A percentile compares a stretch with the other conserved stretches of the same genome.
Conservation (phyloP, 768 basidiomycete genomes). For the Leccinum broughii region DNA sequence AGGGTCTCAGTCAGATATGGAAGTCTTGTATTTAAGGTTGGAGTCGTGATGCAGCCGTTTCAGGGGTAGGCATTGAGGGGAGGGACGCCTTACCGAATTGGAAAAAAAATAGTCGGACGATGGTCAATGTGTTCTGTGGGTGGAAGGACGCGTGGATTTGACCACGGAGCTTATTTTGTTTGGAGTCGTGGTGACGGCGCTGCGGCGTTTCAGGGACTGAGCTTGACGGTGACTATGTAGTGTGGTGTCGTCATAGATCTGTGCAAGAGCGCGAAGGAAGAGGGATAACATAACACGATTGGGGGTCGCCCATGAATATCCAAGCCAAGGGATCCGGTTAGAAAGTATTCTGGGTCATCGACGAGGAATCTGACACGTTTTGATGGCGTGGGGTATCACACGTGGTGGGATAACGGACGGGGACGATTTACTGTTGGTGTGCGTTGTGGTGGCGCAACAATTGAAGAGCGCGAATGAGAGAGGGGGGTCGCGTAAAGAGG, state of each 20-base stretch:
- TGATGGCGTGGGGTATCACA: slow-evolving; percentile 27
- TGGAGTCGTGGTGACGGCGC: slow-evolving; percentile 21
- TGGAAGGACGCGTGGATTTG: slow-evolving; percentile 15
- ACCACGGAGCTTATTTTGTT: slow-evolving; percentile 12
- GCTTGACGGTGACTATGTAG: slow-evolving; percentile 12
- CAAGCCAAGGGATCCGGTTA: neutral
- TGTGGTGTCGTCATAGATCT: slow-evolving; percentile 6
- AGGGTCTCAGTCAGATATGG: neutral
- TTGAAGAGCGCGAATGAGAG: neutral
- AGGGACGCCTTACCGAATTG: neutral
- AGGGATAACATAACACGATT: neutral
- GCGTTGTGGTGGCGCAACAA: slow-evolving; percentile 2
- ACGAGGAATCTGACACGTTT: slow-evolving; percentile 21
- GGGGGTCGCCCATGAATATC: neutral
- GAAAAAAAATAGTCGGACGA: slow-evolving; percentile 2
- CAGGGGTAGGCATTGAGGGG: neutral
- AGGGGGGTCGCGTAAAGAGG: neutral
- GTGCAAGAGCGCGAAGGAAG: neutral
- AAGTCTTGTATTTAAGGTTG: slow-evolving; percentile 6
- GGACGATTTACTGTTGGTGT: neutral
- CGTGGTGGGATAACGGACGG: neutral
- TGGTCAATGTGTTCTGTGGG: slow-evolving; percentile 22
- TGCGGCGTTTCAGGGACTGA: slow-evolving; percentile 29
- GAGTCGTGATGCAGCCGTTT: neutral
- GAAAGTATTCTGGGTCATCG: neutral